Conservation (phyloP, 768 basidiomycete species). For the Strobilomyces confusus region DNA sequence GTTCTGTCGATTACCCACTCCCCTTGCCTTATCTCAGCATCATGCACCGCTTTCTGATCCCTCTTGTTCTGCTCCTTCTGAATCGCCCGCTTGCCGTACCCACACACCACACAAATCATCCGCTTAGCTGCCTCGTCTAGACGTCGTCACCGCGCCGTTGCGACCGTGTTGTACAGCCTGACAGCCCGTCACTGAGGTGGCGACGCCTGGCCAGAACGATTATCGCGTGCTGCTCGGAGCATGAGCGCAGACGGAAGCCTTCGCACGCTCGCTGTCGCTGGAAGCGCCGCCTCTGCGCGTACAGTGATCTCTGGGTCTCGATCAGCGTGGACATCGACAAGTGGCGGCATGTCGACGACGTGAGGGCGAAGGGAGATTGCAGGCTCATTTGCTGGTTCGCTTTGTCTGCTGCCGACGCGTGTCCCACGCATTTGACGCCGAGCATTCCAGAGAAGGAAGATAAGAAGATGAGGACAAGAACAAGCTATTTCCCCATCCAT, state of each 20-base stretch:
- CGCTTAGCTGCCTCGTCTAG: slow-evolving; percentile 35
- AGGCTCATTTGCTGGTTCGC: background rate
- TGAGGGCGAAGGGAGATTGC: background rate
- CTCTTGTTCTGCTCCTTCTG: background rate
- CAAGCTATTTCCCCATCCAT: slow-evolving; percentile 58
- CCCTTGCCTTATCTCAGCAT: too few relatives aligned
- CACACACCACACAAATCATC: slow-evolving; percentile 21
- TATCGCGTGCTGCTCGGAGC: slow-evolving; percentile 61
- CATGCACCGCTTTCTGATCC: too few relatives aligned
- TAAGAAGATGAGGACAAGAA: too few relatives aligned
- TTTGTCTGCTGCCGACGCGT: background rate
- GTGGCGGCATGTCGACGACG: slow-evolving; percentile 38
- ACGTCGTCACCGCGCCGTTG: slow-evolving; percentile 55
- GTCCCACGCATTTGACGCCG: slow-evolving; percentile 4
- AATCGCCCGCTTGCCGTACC: slow-evolving; percentile 4
- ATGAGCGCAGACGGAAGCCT: slow-evolving; percentile 35
- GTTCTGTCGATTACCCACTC: too few relatives aligned
- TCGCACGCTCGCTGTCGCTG: slow-evolving; percentile 25
- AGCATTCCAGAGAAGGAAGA: slow-evolving; percentile 32
- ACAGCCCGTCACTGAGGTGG: slow-evolving; percentile 53
- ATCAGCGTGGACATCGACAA: slow-evolving; percentile 63
- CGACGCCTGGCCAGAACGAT: slow-evolving; percentile 60
- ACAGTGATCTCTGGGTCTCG: slow-evolving; percentile 28
- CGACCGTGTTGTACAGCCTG: slow-evolving; percentile 71
- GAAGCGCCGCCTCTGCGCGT: slow-evolving; percentile 31